phyloP scores from a whole-genome alignment of 768 basidiomycete species.

The Xanthoconium purpureum region DNA sequence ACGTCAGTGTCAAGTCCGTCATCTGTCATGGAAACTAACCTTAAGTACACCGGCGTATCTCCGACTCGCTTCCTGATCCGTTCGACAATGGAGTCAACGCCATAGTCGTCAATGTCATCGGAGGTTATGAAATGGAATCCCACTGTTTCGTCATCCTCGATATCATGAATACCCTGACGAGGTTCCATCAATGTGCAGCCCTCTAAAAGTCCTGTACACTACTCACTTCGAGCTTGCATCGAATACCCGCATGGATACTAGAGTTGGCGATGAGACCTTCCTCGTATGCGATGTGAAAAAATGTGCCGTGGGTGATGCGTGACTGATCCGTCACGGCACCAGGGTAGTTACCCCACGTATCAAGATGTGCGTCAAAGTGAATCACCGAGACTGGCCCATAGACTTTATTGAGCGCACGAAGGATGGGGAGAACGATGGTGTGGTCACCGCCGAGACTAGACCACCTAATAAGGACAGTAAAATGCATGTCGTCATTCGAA shows the following conservation, averaged over 20 bases:
- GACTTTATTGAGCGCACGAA: slow-evolving; percentile 71
- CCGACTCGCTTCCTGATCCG: slow-evolving; percentile 74
- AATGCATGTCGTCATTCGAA: neutral
- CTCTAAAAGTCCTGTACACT: slow-evolving; percentile 19
- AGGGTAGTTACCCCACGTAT: slow-evolving; percentile 50
- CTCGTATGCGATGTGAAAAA: slow-evolving; percentile 76
- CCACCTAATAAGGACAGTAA: neutral
- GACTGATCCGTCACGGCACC: slow-evolving; percentile 53
- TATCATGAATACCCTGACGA: slow-evolving; percentile 23
- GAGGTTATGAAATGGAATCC: slow-evolving; percentile 80
- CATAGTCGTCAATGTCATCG: slow-evolving; percentile 82
- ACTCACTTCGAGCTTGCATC: slow-evolving; percentile 65
- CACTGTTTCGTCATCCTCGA: slow-evolving; percentile 65
- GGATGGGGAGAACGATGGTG: slow-evolving; percentile 82
- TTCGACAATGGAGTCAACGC: slow-evolving; percentile 63
- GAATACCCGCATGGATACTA: slow-evolving; percentile 81
- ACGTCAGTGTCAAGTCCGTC: neutral
- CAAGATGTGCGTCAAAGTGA: slow-evolving; percentile 78
- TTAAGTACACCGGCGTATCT: slow-evolving; percentile 71
- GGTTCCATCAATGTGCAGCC: neutral
- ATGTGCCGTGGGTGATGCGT: slow-evolving; percentile 79
- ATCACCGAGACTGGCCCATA: slow-evolving; percentile 83
- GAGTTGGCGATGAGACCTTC: slow-evolving; percentile 74
- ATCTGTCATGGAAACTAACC: slow-evolving; percentile 29
- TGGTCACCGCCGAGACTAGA: slow-evolving; percentile 76